Conservation (phyloP, 2,329 filamentous ascomycete species). For the Sclerotinia sclerotiorum region DNA sequence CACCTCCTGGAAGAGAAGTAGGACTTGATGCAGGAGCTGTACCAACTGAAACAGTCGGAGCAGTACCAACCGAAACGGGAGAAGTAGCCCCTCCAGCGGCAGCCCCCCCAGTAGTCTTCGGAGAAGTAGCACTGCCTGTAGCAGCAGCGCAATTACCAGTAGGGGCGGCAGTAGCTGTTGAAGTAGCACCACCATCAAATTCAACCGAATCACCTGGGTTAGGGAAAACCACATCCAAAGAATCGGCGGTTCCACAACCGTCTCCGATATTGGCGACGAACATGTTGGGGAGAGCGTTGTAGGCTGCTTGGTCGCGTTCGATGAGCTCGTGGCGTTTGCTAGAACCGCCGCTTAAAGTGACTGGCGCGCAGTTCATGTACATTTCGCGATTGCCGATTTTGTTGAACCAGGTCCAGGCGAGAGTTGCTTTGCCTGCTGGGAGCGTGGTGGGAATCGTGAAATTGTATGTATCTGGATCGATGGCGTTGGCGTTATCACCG, state of each 20-base stretch:
- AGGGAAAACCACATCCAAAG: slow-evolving; percentile 63
- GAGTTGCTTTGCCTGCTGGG: slow-evolving; percentile 71
- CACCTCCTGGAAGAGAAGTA: slow-evolving; percentile 34
- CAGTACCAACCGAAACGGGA: slow-evolving; percentile 27
- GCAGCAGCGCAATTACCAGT: slow-evolving; percentile 27
- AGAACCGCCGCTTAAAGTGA: slow-evolving; percentile 59
- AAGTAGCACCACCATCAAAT: slow-evolving; percentile 43
- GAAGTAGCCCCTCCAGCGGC: slow-evolving; percentile 17
- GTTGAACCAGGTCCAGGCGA: slow-evolving; percentile 97
- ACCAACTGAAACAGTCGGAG: background rate
- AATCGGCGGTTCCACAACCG: slow-evolving; percentile 57
- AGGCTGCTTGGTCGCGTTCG: slow-evolving; percentile 49
- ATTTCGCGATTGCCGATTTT: slow-evolving; percentile 89
- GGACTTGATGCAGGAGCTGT: background rate
- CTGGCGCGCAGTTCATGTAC: slow-evolving; percentile 93
- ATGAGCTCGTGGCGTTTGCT: slow-evolving; percentile 40
- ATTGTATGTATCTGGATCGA: slow-evolving; percentile 58
- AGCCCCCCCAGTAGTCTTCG: background rate
- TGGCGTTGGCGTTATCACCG: slow-evolving; percentile 46
- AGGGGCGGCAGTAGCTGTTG: slow-evolving; percentile 33
- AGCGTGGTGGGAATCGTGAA: slow-evolving; percentile 73
- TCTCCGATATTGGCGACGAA: slow-evolving; percentile 67
- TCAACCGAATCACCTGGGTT: slow-evolving; percentile 62
- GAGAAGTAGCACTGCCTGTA: slow-evolving; percentile 37
- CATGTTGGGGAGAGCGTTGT: slow-evolving; percentile 68